A percentile compares a stretch with the other conserved stretches of the same genome.
Evolutionary conservation across 2,329 filamentous ascomycete species (phyloP).

Genomic region (Pseudogymnoascus sp.): DNA sequence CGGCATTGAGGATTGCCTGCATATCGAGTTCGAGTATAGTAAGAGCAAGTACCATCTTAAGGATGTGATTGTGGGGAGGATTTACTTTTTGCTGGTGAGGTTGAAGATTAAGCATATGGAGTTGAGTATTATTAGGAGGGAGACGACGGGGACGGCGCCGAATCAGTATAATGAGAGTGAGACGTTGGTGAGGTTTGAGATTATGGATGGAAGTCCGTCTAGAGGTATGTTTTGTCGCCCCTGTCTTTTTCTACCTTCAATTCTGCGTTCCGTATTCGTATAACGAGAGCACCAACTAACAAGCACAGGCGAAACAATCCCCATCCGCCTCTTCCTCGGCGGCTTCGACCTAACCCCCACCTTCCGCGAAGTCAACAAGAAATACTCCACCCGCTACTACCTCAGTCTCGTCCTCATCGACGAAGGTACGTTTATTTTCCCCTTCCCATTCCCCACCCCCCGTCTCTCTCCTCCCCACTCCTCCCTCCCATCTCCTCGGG

Average conservation of each 20-base stretch:
- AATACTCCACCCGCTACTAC: slow-evolving; percentile 97
- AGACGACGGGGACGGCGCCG: slow-evolving; percentile 91
- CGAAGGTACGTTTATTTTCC: slow-evolving; percentile 63
- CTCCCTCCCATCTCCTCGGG: not conserved
- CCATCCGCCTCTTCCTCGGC: slow-evolving; percentile 91
- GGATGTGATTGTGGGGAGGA: slow-evolving; percentile 95
- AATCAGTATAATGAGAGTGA: slow-evolving; percentile 99
- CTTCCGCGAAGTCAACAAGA: slow-evolving; percentile 99
- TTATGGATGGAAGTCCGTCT: slow-evolving; percentile 99
- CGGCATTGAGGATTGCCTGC: slow-evolving; percentile 95
- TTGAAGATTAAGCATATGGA: slow-evolving; percentile 99
- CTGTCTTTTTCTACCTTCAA: not conserved
- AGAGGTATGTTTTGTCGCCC: slow-evolving; percentile 51
- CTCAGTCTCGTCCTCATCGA: slow-evolving; percentile 92
- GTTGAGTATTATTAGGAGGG: slow-evolving; percentile 89
- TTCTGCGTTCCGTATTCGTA: not conserved
- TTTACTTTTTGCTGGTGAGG: slow-evolving; percentile 94
- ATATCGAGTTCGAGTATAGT: slow-evolving; percentile 99
- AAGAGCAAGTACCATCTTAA: slow-evolving; percentile 99
- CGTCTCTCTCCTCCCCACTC: not conserved
- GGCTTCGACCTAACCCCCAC: slow-evolving; percentile 97
- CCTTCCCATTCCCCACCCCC: not conserved
- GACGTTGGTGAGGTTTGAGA: slow-evolving; percentile 95
- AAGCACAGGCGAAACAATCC: slow-evolving; percentile 69
- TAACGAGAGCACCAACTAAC: not conserved